Conservation (phyloP, 257 asterid genomes). For the Prunella vulgaris region DNA sequence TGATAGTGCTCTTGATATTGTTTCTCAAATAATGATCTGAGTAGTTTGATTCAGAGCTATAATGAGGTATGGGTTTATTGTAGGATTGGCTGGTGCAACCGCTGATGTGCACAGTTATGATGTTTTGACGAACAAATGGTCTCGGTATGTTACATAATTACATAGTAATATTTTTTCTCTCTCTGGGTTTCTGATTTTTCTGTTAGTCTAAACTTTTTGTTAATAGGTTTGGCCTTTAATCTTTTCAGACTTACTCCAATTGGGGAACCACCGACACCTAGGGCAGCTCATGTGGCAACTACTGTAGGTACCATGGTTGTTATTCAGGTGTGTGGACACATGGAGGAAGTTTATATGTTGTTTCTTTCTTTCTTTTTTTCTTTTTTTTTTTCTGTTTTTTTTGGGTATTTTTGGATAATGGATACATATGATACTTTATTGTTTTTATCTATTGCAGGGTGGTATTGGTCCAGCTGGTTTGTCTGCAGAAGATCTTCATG, state of each 20-base stretch:
- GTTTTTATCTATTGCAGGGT: slow-evolving; percentile 55
- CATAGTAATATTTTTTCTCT: too few species aligned
- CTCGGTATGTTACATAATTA: slow-evolving; percentile 50
- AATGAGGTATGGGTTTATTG: slow-evolving; percentile 20
- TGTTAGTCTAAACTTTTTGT: slow-evolving; percentile 16
- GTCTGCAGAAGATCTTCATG: slow-evolving; percentile 99
- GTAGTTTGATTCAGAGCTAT: neutral
- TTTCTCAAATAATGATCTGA: neutral
- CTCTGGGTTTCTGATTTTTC: slow-evolving; percentile 12
- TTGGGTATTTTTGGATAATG: neutral
- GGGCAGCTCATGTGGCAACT: slow-evolving; percentile 99
- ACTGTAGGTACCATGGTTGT: slow-evolving; percentile 99
- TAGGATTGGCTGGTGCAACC: slow-evolving; percentile 99
- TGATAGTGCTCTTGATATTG: neutral
- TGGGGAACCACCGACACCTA: slow-evolving; percentile 99
- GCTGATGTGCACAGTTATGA: slow-evolving; percentile 96
- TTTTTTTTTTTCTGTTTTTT: too few species aligned
- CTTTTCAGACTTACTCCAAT: slow-evolving; percentile 74
- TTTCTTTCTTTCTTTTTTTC: neutral
- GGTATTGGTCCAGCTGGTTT: slow-evolving; percentile 99
- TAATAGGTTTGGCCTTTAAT: slow-evolving; percentile 14
- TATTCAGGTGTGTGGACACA: slow-evolving; percentile 67
- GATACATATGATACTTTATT: slow-evolving; percentile 9
- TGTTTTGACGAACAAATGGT: slow-evolving; percentile 89
- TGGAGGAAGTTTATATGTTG: neutral